Evolutionary conservation across 805 yeast species (phyloP).

Genomic region (Candida stauntonica): DNA sequence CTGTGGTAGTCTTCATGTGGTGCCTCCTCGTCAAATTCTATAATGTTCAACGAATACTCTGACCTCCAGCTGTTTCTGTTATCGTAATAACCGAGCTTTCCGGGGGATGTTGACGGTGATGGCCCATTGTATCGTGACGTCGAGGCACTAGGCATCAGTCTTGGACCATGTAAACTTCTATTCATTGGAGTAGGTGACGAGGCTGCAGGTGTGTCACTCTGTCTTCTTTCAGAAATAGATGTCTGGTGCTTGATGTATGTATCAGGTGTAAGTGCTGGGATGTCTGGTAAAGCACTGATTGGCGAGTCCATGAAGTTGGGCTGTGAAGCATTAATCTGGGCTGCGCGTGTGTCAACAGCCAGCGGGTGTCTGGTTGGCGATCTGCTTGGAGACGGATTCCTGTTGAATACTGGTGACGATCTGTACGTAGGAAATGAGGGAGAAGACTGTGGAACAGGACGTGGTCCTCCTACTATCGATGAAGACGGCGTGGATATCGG

Average conservation of each 20-base stretch:
- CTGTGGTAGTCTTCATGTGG: conserved; percentile 5
- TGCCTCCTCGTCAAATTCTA: conserved; percentile 11
- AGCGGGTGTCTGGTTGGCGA: conserved; percentile 11
- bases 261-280: conserved; percentile 18
- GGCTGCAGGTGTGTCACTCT: too few species aligned
- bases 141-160: conserved; percentile 15
- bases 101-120: conserved; percentile 25
- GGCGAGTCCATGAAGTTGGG: conserved; percentile 16
- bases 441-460: conserved; percentile 9
- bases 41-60: conserved; percentile 20
- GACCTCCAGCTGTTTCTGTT: conserved; percentile 28
- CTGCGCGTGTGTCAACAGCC: conserved; percentile 5
- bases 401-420: conserved; percentile 9
- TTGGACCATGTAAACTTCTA: conserved; percentile 22
- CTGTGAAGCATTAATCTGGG: too few species aligned
- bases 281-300: conserved; percentile 22
- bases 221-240: background rate
- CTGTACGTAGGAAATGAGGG: conserved; percentile 3
- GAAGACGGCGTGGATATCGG: background rate
- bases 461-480: conserved; percentile 9
- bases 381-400: conserved; percentile 9
- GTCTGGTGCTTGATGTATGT: conserved; percentile 3
- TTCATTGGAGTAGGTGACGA: conserved; percentile 21
- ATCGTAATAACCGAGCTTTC: conserved; percentile 23
- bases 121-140: background rate